A percentile compares a stretch with the other conserved stretches of the same genome.
Conservation (phyloP, 306 rosid species). For the Glycyrrhiza uralensis region DNA sequence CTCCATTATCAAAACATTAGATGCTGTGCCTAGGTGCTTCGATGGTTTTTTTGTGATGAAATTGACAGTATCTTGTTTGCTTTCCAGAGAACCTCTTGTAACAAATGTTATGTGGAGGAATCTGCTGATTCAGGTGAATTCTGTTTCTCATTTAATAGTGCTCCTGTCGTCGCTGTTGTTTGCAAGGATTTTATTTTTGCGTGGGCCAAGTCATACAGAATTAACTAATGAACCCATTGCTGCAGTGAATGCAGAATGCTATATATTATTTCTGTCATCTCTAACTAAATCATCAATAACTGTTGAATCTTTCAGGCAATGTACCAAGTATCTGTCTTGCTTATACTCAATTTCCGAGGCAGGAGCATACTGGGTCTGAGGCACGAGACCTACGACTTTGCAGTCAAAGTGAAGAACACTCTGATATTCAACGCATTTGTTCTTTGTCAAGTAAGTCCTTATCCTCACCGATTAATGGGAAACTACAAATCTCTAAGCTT, state of each 20-base stretch:
- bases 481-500: neutral
- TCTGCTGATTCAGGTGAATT: constrained; percentile 73
- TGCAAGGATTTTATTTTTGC: neutral
- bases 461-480: neutral
- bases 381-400: constrained; percentile 19
- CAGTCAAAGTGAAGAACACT: constrained; percentile 70
- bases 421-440: constrained; percentile 93
- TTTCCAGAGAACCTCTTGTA: constrained; percentile 82
- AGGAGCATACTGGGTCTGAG: constrained; percentile 46
- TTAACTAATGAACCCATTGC: neutral
- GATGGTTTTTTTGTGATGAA: constrained; percentile 2
- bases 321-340: constrained; percentile 79
- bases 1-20: neutral
- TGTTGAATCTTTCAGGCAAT: constrained; percentile 54
- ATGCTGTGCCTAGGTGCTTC: neutral
- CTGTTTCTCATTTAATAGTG: constrained; percentile 9
- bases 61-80: constrained; percentile 11
- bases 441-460: constrained; percentile 78
- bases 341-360: constrained; percentile 70
- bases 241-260: neutral
- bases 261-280: neutral
- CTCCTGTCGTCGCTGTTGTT: neutral
- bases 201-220: neutral
- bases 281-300: neutral
- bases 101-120: constrained; percentile 98